Evolutionary conservation across 306 rosid species (phyloP).

Genomic region (Gynostemma pentaphyllum): DNA sequence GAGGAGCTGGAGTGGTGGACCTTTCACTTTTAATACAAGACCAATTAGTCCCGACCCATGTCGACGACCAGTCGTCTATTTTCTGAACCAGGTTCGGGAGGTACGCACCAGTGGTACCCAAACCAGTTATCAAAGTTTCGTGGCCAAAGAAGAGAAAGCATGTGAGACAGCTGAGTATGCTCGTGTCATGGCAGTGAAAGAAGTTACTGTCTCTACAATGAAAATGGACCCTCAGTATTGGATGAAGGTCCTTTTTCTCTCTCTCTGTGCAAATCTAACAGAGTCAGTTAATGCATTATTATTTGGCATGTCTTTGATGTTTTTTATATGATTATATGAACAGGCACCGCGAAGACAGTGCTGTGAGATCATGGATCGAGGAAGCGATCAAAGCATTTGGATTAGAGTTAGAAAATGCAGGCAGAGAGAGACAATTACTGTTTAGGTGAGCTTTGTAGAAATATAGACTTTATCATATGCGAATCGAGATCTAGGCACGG

Average conservation of each 20-base stretch:
- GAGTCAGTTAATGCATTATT: not conserved
- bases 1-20: conserved; percentile 62
- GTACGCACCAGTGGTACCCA: conserved; percentile 35
- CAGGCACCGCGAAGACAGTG: conserved; percentile 72
- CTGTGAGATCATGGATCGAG: conserved; percentile 50
- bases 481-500: not conserved
- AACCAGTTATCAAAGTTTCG: conserved; percentile 37
- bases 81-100: conserved; percentile 31
- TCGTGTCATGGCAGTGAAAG: conserved; percentile 22
- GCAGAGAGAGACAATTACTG: conserved; percentile 38
- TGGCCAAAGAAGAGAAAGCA: conserved; percentile 7
- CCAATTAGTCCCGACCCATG: conserved; percentile 62
- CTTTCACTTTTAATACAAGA: conserved; percentile 77
- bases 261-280: not conserved
- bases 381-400: conserved; percentile 27
- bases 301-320: not conserved
- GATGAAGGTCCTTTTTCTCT: conserved; percentile 37
- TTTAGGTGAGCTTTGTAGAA: conserved; percentile 16
- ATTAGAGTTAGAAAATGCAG: conserved; percentile 74
- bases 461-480: not conserved
- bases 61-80: conserved; percentile 36
- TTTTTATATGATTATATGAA: not conserved
- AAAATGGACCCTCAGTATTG: conserved; percentile 51
- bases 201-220: conserved; percentile 45
- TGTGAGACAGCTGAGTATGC: conserved; percentile 24